These are phyloP conservation scores for Aureobasidium sp. DNA, from an alignment of 2,329 filamentous ascomycete species.

Conservation along the genomic window DNA sequence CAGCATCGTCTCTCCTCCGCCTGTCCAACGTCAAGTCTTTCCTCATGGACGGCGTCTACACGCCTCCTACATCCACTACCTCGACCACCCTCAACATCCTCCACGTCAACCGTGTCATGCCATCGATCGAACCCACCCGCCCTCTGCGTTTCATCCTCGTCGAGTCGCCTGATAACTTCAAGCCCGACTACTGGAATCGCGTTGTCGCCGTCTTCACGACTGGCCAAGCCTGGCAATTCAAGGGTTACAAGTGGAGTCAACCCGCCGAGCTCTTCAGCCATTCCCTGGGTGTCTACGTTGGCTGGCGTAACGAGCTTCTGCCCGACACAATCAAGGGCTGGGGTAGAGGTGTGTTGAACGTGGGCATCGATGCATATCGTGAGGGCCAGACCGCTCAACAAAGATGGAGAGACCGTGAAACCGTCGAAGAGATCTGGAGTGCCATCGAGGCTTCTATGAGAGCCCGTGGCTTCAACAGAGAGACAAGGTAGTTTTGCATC, in stretches of 20 bases:
- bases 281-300: constrained; percentile 78
- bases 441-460: constrained; percentile 82
- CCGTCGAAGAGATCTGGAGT: constrained; percentile 89
- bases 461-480: constrained; percentile 38
- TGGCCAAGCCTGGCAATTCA: constrained; percentile 97
- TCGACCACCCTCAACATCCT: constrained; percentile 65
- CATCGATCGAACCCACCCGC: constrained; percentile 57
- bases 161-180: constrained; percentile 88
- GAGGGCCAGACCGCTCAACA: constrained; percentile 36
- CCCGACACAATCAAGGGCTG: constrained; percentile 73
- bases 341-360: constrained; percentile 74
- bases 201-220: constrained; percentile 97
- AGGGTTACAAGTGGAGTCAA: constrained; percentile 91
- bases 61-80: constrained; percentile 55
- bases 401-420: constrained; percentile 80
- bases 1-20: constrained; percentile 85
- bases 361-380: constrained; percentile 77
- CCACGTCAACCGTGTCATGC: constrained; percentile 71
- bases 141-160: constrained; percentile 92
- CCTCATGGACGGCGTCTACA: constrained; percentile 75
- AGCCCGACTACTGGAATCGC: constrained; percentile 93
- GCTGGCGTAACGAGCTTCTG: constrained; percentile 76
- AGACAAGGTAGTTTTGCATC: background rate
- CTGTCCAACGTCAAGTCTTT: constrained; percentile 95
- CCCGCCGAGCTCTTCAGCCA: constrained; percentile 85